phyloP scores from a whole-genome alignment of 305 asterid species.

The Fraxinus paxiana region DNA sequence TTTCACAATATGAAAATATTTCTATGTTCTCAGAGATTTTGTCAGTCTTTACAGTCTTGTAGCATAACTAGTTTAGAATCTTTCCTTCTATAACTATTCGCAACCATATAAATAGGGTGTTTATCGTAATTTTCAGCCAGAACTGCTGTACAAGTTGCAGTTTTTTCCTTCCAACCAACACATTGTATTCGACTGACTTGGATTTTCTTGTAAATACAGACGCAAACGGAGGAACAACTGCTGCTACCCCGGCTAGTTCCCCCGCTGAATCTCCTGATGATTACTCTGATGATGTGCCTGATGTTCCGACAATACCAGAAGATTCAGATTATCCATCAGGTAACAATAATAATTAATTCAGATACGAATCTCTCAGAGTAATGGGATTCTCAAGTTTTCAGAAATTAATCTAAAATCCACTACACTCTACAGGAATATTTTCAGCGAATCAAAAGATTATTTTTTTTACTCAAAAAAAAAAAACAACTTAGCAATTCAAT shows the following conservation, averaged over 20 bases:
- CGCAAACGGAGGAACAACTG: slow-evolving; percentile 28
- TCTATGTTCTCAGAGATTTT: neutral
- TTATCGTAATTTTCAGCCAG: neutral
- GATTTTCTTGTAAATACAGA: slow-evolving; percentile 15
- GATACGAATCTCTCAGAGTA: neutral
- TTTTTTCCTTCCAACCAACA: neutral
- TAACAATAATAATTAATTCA: neutral
- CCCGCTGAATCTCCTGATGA: slow-evolving; percentile 35
- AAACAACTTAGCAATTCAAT: neutral
- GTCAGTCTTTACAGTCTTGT: neutral
- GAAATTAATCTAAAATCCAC: neutral
- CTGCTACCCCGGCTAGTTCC: slow-evolving; percentile 37
- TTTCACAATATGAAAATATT: neutral
- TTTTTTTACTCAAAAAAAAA: no score
- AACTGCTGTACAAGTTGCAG: neutral
- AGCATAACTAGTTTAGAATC: no score
- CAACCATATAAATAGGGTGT: neutral
- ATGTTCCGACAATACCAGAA: slow-evolving; percentile 36
- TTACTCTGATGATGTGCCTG: slow-evolving; percentile 19
- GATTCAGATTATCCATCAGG: slow-evolving; percentile 38
- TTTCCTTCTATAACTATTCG: neutral
- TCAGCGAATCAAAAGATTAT: neutral
- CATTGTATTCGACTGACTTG: neutral
- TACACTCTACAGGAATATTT: neutral
- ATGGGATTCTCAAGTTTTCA: neutral